Conservation (phyloP, 1,284 basidiomycete genomes). For the Cutaneotrichosporon sp. region DNA sequence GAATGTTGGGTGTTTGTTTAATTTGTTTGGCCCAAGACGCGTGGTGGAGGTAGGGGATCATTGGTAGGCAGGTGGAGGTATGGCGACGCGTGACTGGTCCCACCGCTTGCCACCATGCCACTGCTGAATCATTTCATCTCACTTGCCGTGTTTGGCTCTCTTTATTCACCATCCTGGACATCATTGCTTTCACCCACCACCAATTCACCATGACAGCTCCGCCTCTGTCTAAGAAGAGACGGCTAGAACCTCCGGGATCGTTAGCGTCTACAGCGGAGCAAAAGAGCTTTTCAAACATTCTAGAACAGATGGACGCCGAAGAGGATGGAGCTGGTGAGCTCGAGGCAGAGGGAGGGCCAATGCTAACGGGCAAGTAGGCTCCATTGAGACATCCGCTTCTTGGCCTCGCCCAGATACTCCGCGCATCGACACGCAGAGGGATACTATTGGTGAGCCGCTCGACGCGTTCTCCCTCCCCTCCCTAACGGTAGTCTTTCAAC, state of each 20-base stretch:
- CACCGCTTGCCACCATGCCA: no score
- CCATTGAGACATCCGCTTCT: constrained; percentile 53
- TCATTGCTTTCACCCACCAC: neutral
- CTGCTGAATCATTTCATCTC: no score
- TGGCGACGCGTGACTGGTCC: constrained; percentile 1
- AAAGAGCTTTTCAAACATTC: constrained; percentile 68
- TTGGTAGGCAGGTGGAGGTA: no score
- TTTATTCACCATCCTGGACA: no score
- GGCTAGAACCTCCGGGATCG: constrained; percentile 20
- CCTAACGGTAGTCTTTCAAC: constrained; percentile 64
- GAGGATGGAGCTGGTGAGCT: constrained; percentile 49
- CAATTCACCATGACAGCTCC: constrained; percentile 8
- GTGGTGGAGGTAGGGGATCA: constrained; percentile 12
- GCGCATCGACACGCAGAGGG: constrained; percentile 57
- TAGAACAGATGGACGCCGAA: constrained; percentile 69
- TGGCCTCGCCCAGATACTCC: constrained; percentile 70
- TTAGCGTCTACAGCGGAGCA: constrained; percentile 17
- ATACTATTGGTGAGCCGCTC: constrained; percentile 57
- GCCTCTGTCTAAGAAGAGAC: constrained; percentile 36
- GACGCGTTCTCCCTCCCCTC: neutral
- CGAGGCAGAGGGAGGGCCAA: no score
- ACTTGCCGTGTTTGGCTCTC: neutral
- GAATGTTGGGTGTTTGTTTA: no score
- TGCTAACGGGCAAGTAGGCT: no score
- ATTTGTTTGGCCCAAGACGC: no score